Conservation (phyloP, 805 yeast genomes). For the Nakazawaea wyomingensis region DNA sequence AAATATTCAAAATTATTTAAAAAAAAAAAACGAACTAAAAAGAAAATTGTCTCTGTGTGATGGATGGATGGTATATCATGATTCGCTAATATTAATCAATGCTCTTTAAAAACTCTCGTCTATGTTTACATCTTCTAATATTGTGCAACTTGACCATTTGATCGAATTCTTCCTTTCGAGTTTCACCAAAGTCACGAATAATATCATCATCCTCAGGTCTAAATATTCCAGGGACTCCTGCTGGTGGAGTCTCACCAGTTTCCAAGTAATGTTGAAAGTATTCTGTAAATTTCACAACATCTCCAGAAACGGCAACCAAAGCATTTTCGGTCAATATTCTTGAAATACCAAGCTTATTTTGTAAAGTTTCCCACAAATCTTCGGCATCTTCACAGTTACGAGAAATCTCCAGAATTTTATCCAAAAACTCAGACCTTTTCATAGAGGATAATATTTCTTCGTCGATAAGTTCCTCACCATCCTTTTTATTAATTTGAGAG, state of each 20-base stretch:
- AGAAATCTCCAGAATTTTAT: background rate
- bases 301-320: constrained; percentile 8
- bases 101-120: constrained; percentile 6
- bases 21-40: background rate
- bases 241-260: constrained; percentile 6
- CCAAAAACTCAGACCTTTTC: constrained; percentile 2
- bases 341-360: constrained; percentile 3
- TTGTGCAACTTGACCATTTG: constrained; percentile 7
- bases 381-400: background rate
- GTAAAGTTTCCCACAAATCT: background rate
- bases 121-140: constrained; percentile 3
- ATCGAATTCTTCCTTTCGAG: background rate
- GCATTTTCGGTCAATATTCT: background rate
- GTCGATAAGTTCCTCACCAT: background rate
- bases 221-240: constrained; percentile 8
- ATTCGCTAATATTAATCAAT: too few relatives aligned
- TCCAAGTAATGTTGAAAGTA: constrained; percentile 5
- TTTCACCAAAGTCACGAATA: background rate
- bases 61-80: too few relatives aligned
- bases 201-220: constrained; percentile 10
- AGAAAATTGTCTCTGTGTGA: too few relatives aligned
- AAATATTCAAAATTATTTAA: background rate
- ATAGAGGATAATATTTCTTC: background rate
- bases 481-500: background rate
- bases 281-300: background rate